Evolutionary conservation across 2,329 filamentous ascomycete genomes (phyloP), one percentile per base, ranked within the genome.

Genomic region (Stagonosporopsis chrysanthemi): DNA sequence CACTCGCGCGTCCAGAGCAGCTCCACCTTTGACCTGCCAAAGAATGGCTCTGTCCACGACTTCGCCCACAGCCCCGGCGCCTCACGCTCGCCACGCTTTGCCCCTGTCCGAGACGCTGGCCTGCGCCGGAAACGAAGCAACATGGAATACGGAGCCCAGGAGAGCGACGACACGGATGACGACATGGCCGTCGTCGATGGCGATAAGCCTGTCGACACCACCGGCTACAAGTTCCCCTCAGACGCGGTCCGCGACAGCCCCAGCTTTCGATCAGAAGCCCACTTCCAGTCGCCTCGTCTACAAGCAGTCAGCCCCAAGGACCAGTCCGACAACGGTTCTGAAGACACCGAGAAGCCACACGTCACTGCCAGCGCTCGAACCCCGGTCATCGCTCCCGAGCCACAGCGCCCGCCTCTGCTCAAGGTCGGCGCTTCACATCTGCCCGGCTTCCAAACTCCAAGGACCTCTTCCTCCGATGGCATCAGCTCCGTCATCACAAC

Each of bases 381-480:
- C 15, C 63, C 70, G 40, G 63, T 68, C 6, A 52, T 66, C 22
- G 65, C 70, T 2, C 67, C 68, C 14, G 67, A 72, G 45, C 62
- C 73, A n/a, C 70, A 72, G 50, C 72, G 75, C 14, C 75, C 79
- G 11, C 75, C 77, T 9, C 66, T 81, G 63, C 65, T 78, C 6
- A 74, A 77, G 26, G 73, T 81, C 22, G 79, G 79, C 19, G 71
- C 76, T 42, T 82, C 80, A 22, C 80, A 82, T 62, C 64, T 82
- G n/a, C 80, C 81, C 3, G 79, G 78, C 11, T 81, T 77, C 53
- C 73, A 77, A n/a, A 71, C 76, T 24, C 82, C 80, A 8, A 68
- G 79, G 47, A 71, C 79, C 2, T 80, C 79, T 2, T 82, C 80
- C 12, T 79, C 78, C 8, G 79, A 81, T 61, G 79, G 77, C 11